phyloP scores from a whole-genome alignment of 305 asterid species.

The Stenogyne calaminthoides region DNA sequence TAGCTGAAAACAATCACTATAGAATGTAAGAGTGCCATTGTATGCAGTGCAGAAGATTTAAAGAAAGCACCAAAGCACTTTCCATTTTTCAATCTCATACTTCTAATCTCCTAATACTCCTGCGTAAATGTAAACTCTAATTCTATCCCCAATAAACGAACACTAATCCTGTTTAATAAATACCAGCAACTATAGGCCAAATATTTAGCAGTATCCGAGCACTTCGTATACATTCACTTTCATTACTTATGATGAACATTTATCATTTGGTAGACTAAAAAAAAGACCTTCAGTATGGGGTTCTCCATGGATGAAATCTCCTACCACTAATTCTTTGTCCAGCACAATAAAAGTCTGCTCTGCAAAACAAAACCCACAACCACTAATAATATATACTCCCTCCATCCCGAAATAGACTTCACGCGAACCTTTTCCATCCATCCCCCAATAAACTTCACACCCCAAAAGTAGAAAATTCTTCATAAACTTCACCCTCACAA shows the following conservation, averaged over 20 bases:
- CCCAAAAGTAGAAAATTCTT: too few species aligned
- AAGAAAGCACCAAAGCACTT: conserved; percentile 14
- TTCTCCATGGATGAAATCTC: conserved; percentile 69
- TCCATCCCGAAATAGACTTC: too few species aligned
- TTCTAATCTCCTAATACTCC: not conserved
- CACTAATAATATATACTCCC: not conserved
- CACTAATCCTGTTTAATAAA: not conserved
- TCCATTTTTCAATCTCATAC: not conserved
- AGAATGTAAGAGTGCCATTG: conserved; percentile 20
- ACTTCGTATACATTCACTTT: not conserved
- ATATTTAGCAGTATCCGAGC: not conserved
- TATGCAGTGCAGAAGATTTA: not conserved
- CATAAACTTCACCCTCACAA: too few species aligned
- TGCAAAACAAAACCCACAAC: conserved; percentile 43
- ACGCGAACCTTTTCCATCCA: too few species aligned
- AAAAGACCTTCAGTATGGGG: conserved; percentile 69
- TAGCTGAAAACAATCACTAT: conserved; percentile 57
- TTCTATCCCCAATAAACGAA: not conserved
- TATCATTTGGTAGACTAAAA: not conserved
- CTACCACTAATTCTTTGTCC: conserved; percentile 71
- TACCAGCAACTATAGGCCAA: not conserved
- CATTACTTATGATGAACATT: not conserved
- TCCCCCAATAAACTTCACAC: too few species aligned
- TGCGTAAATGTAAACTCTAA: not conserved
- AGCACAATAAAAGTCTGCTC: conserved; percentile 84